These are phyloP conservation scores for Limonium bicolor DNA, from an alignment of 148 eudicot species.

Conservation along the genomic window DNA sequence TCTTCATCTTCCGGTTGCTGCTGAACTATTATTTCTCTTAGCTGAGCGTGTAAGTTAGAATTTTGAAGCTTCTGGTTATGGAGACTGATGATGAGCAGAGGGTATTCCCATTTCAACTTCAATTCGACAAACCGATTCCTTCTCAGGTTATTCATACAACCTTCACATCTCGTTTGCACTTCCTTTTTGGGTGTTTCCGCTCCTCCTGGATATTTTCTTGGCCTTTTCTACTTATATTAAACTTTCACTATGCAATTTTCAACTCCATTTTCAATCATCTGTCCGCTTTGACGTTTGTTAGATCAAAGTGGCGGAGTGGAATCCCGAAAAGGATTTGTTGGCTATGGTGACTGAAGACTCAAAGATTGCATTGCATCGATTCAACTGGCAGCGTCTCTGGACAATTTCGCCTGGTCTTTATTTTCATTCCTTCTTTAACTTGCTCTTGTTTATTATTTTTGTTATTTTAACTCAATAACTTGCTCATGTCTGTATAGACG, in stretches of 20 bases:
- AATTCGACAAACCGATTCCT: conserved; percentile 82
- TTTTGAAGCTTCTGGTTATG: conserved; percentile 19
- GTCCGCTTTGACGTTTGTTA: conserved; percentile 15
- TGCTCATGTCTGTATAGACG: too few relatives aligned
- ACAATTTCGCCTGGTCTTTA: conserved; percentile 83
- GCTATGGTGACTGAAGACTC: conserved; percentile 99
- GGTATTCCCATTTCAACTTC: conserved; percentile 86
- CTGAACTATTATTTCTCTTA: too few relatives aligned
- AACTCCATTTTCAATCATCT: too few relatives aligned
- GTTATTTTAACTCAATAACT: too few relatives aligned
- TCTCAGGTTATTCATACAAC: conserved; percentile 41
- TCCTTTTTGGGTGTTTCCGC: conserved; percentile 1
- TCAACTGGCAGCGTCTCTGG: conserved; percentile 99
- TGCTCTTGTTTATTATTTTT: too few relatives aligned
- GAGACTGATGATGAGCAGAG: conserved; percentile 47
- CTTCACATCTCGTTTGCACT: not conserved
- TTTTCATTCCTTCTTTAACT: too few relatives aligned
- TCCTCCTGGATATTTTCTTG: too few relatives aligned
- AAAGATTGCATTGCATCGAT: conserved; percentile 76
- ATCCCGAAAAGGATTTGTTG: conserved; percentile 91
- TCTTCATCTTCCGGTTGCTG: too few relatives aligned
- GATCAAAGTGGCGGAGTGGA: conserved; percentile 90
- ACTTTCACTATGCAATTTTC: too few relatives aligned
- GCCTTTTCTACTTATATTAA: too few relatives aligned
- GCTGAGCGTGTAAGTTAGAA: too few relatives aligned